Evolutionary conservation across 148 eudicot genomes (phyloP), one percentile per base, ranked within the genome.

Genomic region (Silene latifolia): DNA sequence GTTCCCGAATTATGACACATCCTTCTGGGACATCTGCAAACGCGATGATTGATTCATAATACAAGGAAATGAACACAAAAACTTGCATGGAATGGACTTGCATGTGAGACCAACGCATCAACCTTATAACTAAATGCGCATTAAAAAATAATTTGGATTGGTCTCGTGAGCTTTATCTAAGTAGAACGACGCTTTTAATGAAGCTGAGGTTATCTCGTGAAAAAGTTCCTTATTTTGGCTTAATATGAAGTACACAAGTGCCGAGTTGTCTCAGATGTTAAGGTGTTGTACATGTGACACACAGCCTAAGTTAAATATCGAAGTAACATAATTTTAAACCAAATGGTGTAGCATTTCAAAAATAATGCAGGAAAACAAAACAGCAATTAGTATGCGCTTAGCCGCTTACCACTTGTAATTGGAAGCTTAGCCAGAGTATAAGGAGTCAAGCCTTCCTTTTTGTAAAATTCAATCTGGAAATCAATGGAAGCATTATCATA

Each of bases 1-100:
- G 99, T 82, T 96, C 99, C 80, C 87, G 91, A 67, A 96, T 76
- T 63, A 96, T 88, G 12, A 96, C 94, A 76, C 99, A 96, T 66
- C 99, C 99, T 88, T 96, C 99, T 25, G 99, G 99, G 76, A 96
- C 99, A 90, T 96, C 99, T 96, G 91, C 42, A 63, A 42, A 63
- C 27, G 14, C 53, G 60, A 68, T 54, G 57, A 27, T 23, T 17
- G 23, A 24, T 66, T 47, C 35, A 72, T 53, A 67, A 67, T 44
- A 51, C 21, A 24, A n/a, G 39, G 67, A 0, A 72, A 21, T 18
- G 17, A 48, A 72, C 12, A 39, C 9, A 39, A 39, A 39, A 39
- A 39, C 44, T 39, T 39, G 8, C 44, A 39, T 39, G 44, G 44
- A 39, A 39, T 8, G 8, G 44, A 39, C 44, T 39, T 39, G 44